phyloP scores from a whole-genome alignment of 2,329 filamentous ascomycete species.

The Apiospora saccharicola region DNA sequence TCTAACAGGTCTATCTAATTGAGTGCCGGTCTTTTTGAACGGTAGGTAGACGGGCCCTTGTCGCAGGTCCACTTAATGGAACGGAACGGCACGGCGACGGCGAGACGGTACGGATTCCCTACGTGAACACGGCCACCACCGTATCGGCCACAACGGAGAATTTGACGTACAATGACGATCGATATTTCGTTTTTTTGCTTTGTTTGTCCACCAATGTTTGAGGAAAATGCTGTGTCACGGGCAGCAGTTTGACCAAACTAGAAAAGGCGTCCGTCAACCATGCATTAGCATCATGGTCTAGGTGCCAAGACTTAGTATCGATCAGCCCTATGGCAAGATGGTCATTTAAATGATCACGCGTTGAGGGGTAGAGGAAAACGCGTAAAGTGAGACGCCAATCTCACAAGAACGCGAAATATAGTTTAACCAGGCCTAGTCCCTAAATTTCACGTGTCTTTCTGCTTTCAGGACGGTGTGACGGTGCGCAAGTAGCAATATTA shows the following conservation, averaged over 20 bases:
- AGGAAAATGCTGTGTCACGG: background rate
- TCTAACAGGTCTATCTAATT: background rate
- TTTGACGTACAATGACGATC: background rate
- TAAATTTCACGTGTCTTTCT: background rate
- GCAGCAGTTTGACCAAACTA: background rate
- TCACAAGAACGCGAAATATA: constrained; percentile 29
- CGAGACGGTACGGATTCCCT: background rate
- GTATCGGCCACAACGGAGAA: background rate
- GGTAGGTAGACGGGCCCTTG: background rate
- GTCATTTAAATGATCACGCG: constrained; percentile 30
- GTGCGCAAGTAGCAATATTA: background rate
- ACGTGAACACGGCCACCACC: background rate
- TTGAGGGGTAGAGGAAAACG: constrained; percentile 34
- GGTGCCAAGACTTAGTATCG: constrained; percentile 18
- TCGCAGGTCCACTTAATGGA: background rate
- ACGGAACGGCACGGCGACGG: background rate
- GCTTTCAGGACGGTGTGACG: background rate
- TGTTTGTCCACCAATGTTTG: background rate
- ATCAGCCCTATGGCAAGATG: constrained; percentile 18
- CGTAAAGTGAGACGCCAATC: constrained; percentile 22
- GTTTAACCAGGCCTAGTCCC: background rate
- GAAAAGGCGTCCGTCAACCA: constrained; percentile 14
- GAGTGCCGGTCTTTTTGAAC: background rate
- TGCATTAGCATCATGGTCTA: constrained; percentile 20
- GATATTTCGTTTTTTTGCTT: background rate